Base-by-base conservation (phyloP, 805 yeast genomes). In the Saccharomycopsis schoenii region DNA sequence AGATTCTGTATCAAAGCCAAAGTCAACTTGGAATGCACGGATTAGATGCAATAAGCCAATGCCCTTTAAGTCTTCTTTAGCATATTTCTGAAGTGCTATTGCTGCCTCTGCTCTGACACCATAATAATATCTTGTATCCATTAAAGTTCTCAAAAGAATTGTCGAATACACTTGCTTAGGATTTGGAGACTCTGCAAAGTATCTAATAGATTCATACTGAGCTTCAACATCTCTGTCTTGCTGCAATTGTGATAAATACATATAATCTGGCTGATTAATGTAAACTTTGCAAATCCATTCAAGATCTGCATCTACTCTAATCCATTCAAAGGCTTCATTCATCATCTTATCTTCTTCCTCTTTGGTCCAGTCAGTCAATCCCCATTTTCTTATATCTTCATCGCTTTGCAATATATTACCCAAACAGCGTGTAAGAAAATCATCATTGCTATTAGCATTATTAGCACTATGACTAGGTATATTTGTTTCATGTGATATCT, bases 201-300 rank as follows among this genome's bases (percentile, higher is more conserved):
- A 89, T 57, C 78, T 74, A 15, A 92, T 80, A 10, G 97, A 90
- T 59, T 90, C 97, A 52, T 83, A 73, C 68, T 94, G 99, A 0
- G 99, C 99, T 63, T 91, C 97, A 19, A 94, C 96, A 69, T 94
- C 99, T 64, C 97, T 76, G 72, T 94, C 99, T 69, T 91, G 96
- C 67, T 89, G 94, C 37, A 94, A 74, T 69, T 94, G 99, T 0
- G 98, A 89, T 0, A 90, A 88, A 70, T 82, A 94, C 97, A 94
- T 94, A 69, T 90, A 88, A 67, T 91, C 97, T 0, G 97, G 96
- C 72, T 92, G 97, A 66, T 85, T 89, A 40, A 94, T 83, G 62
- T 83, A 79, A 24, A 89, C 77, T 66, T 82, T 83, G 63, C 96
- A 89, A 57, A 94, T 86, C 99, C 99, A 94, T 71, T 94, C 99